phyloP scores from a whole-genome alignment of 1,284 basidiomycete species.

The Trichosporon ovoides region DNA sequence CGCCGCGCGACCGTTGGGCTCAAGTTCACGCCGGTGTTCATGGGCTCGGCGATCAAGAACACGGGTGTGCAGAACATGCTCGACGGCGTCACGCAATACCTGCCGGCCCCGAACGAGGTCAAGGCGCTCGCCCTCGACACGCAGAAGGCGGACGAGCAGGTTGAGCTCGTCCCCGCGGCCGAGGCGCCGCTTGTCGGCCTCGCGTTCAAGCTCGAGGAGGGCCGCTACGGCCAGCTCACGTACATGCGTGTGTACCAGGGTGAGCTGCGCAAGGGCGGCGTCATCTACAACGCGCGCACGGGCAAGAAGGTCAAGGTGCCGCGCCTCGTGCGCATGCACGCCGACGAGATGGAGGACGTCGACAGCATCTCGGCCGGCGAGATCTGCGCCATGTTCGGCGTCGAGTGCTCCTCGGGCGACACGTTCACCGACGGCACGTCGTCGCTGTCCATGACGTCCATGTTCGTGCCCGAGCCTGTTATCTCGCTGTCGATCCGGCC shows the following conservation, averaged over 20 bases:
- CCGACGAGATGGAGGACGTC: slow-evolving; percentile 99
- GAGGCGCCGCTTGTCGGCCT: slow-evolving; percentile 86
- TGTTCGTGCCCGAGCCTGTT: slow-evolving; percentile 98
- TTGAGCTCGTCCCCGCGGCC: slow-evolving; percentile 71
- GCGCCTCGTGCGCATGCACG: slow-evolving; percentile 94
- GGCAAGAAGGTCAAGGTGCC: slow-evolving; percentile 99
- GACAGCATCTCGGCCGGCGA: slow-evolving; percentile 94
- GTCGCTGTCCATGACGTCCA: slow-evolving; percentile 87
- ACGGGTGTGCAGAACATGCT: slow-evolving; percentile 91
- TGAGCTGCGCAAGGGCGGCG: slow-evolving; percentile 72
- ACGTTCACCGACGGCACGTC: slow-evolving; percentile 93
- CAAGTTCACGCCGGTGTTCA: slow-evolving; percentile 93
- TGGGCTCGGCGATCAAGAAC: slow-evolving; percentile 98
- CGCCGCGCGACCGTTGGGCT: slow-evolving; percentile 81
- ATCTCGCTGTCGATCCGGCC: slow-evolving; percentile 93
- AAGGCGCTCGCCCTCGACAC: slow-evolving; percentile 79
- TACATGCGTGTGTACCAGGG: slow-evolving; percentile 99
- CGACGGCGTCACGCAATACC: slow-evolving; percentile 92
- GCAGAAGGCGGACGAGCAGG: slow-evolving; percentile 60
- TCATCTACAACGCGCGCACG: slow-evolving; percentile 89
- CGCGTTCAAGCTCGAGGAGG: slow-evolving; percentile 99
- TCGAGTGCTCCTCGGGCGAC: slow-evolving; percentile 97
- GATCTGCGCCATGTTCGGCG: slow-evolving; percentile 99
- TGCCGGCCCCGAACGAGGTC: slow-evolving; percentile 82
- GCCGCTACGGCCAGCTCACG: slow-evolving; percentile 92